Conservation (phyloP, 768 basidiomycete species). For the Dioszegia hungarica region DNA sequence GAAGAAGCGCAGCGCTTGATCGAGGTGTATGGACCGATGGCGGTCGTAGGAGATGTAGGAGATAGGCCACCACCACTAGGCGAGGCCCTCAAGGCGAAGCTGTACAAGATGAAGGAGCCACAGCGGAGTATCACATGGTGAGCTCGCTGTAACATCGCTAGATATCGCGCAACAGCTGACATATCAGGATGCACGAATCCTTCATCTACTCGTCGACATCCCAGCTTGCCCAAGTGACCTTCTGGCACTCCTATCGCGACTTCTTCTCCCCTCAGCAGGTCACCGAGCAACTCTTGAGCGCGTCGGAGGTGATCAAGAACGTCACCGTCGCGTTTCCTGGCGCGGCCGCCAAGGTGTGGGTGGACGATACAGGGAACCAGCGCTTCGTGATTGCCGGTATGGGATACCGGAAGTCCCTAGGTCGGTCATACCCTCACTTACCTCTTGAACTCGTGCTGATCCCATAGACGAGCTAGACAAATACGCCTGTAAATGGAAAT, state of each 20-base stretch:
- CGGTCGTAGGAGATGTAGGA: constrained; percentile 19
- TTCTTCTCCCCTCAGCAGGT: constrained; percentile 58
- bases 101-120: constrained; percentile 39
- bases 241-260: constrained; percentile 91
- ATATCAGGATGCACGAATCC: constrained; percentile 79
- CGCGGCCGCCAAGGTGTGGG: constrained; percentile 80
- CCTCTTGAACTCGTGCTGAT: not conserved
- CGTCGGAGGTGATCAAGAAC: constrained; percentile 92
- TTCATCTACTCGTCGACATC: constrained; percentile 70
- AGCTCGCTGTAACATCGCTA: constrained; percentile 10
- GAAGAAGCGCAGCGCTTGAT: constrained; percentile 24
- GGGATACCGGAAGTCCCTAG: constrained; percentile 49
- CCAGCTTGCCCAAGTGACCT: constrained; percentile 86
- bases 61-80: constrained; percentile 26
- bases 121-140: constrained; percentile 44
- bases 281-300: constrained; percentile 58
- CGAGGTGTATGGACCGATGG: constrained; percentile 18
- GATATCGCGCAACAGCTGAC: not conserved
- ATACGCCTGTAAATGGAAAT: constrained; percentile 75
- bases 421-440: too few relatives aligned
- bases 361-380: constrained; percentile 50
- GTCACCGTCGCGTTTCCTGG: constrained; percentile 78
- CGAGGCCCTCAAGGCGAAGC: constrained; percentile 9
- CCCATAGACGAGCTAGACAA: constrained; percentile 54
- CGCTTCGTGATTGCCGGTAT: constrained; percentile 87